Base-by-base conservation (phyloP, 768 basidiomycete genomes). In the Trametes cingulata region DNA sequence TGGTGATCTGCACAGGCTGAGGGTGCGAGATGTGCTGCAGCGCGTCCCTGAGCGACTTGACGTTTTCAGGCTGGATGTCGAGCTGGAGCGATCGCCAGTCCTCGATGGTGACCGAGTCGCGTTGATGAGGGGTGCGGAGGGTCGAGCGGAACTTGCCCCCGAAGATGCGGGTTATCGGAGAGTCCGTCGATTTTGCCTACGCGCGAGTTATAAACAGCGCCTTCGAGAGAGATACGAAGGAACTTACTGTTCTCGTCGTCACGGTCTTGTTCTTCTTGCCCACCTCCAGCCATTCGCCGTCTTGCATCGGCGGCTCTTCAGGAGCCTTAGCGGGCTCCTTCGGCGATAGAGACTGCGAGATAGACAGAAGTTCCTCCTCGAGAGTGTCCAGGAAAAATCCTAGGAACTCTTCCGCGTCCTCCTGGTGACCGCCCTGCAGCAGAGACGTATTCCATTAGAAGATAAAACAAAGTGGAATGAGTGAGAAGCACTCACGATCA, bases 351-450 rank as follows among this genome's bases (percentile, higher is more conserved):
- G 85, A 79, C 6, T 84, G 77, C 7, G 85, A 73, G n/a, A 96
- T 74, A 3, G 80, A 78, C 3, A 92, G 75, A 12, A 98, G 71
- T 75, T 98, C 96, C 71, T 99, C 96, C 72, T 96, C 93, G 6
- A 99, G 77, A 0, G 94, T 91, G 67, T 98, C 94, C 24, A 98
- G 79, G 75, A 93, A 96, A 76, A 97, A 98, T 3, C 96, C 96
- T n/a, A 98, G 79, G 73, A 97, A 98, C 74, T 99, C 96, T 73
- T 99, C 95, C 10, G 95, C 96, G 59, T 99, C 96, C 72, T 99
- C 96, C 75, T 99, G 96, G 59, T 94, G 91, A 0, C 95, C 95
- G 37, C 91, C 86, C 84, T 93, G 64, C 6, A 29, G 29, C 29
- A 47, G 33, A 63, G 37, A 42, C 67, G 52, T 33, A 57, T 35